Evolutionary conservation across 495 filamentous ascomycete genomes (phyloP).

Genomic region (Elaphomyces granulatus): DNA sequence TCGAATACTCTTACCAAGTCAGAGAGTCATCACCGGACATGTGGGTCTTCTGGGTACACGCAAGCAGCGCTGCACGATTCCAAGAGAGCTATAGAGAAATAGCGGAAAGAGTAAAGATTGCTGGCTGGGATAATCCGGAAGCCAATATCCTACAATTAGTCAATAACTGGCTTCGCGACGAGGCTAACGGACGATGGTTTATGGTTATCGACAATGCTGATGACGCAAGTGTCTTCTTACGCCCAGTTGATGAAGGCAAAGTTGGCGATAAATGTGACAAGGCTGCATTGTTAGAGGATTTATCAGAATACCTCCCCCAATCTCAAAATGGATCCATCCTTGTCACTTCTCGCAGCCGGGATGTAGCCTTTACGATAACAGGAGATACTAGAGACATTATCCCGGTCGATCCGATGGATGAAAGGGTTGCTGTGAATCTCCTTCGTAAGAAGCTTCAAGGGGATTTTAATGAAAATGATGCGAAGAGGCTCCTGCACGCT

Average conservation of each 20-base stretch:
- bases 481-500: constrained; percentile 14
- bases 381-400: constrained; percentile 18
- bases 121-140: constrained; percentile 21
- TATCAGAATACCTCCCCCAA: constrained; percentile 24
- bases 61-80: constrained; percentile 19
- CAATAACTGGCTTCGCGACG: constrained; percentile 19
- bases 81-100: constrained; percentile 25
- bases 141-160: constrained; percentile 24
- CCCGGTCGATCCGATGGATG: constrained; percentile 21
- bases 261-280: too few relatives aligned
- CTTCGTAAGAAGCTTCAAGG: constrained; percentile 25
- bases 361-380: constrained; percentile 9
- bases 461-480: constrained; percentile 3
- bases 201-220: constrained; percentile 36
- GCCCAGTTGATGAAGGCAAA: too few relatives aligned
- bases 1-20: constrained; percentile 25
- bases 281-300: too few relatives aligned
- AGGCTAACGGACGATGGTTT: constrained; percentile 20
- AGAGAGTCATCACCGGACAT: constrained; percentile 8
- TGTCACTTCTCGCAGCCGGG: constrained; percentile 22
- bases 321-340: constrained; percentile 22
- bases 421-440: constrained; percentile 20
- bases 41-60: constrained; percentile 32
- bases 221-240: constrained; percentile 15
- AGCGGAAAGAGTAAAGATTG: constrained; percentile 20